phyloP scores from a whole-genome alignment of 208 protist species.

The Crithidia bombi region DNA sequence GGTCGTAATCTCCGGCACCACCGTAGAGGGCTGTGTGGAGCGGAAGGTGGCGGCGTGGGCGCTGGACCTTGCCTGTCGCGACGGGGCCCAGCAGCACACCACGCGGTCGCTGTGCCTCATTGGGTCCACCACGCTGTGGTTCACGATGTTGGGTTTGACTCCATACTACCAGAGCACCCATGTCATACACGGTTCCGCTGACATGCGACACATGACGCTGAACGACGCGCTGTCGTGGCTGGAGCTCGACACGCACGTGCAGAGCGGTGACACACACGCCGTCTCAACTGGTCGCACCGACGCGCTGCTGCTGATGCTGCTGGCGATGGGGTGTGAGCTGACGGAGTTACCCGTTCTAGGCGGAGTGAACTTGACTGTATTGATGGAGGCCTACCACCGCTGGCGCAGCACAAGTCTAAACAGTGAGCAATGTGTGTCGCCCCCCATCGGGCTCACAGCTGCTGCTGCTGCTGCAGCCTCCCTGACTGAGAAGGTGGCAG shows the following conservation, averaged over 20 bases:
- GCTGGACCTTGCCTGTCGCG: constrained; percentile 78
- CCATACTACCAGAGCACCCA: constrained; percentile 71
- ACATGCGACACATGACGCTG: constrained; percentile 63
- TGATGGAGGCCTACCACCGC: constrained; percentile 61
- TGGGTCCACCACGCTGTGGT: constrained; percentile 65
- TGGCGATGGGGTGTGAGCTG: constrained; percentile 57
- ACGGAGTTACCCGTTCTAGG: constrained; percentile 55
- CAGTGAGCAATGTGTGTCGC: background rate
- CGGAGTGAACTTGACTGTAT: constrained; percentile 38
- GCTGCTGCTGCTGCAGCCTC: background rate
- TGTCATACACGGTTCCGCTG: constrained; percentile 59
- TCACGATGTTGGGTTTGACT: constrained; percentile 74
- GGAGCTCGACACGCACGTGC: constrained; percentile 49
- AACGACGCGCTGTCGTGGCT: constrained; percentile 76
- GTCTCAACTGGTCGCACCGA: constrained; percentile 72
- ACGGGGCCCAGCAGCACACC: constrained; percentile 53
- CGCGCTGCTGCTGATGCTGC: constrained; percentile 69
- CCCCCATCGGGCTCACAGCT: background rate
- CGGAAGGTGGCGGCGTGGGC: constrained; percentile 88
- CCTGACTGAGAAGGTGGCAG: background rate
- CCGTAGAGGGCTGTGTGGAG: constrained; percentile 73
- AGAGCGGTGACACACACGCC: constrained; percentile 44
- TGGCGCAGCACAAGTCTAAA: background rate
- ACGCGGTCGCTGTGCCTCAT: constrained; percentile 75
- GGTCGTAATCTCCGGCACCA: constrained; percentile 73